Base-by-base conservation (phyloP, 2,329 filamentous ascomycete genomes). In the Neonectria punicea region DNA sequence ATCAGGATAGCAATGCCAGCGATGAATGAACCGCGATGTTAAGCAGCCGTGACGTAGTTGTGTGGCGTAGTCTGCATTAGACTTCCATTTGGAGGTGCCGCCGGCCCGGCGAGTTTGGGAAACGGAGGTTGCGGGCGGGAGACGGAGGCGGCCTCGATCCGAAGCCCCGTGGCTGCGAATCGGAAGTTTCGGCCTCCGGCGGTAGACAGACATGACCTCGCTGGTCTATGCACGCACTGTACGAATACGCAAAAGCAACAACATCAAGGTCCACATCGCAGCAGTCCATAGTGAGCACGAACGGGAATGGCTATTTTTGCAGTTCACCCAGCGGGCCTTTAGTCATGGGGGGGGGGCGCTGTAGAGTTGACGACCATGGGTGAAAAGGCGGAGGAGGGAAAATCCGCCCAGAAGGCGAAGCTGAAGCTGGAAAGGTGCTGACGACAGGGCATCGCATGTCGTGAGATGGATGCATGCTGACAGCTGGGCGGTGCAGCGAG, bases 401-500 rank as follows among this genome's bases (percentile, higher is more conserved):
- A 6, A 4, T n/a, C 4, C 7, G 36, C 5, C 14, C n/a, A 39
- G 1, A 18, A 20, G 8, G 16, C 39, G 39, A 43, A 43, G 39
- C 39, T 43, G 39, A 43, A 43, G 39, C 39, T 20, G 39, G 39
- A 43, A 43, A 43, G n/a, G 9, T 39, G 50, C 51, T 54, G 32
- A 54, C 10, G 32, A 10, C 13, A 54, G 51, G 34, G 6, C 32
- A 9, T 20, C 22, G 46, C 30, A 41, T 44, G 34, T 32, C 16
- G 34, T 43, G 53, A 51, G 49, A 18, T 13, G 30, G 49, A 18
- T 18, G 30, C 49, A 32, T 30, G 49, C 49, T 51, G 49, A 44
- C 53, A 32, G 16, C 53, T 44, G 36, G 34, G 53, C 53, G n/a
- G 34, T 55, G 53, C 53, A 53, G 14, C 11, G 18, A 41, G 32